Base-by-base conservation (phyloP, 202 grass and related monocot genomes). In the Cymbopogon flexuosus region DNA sequence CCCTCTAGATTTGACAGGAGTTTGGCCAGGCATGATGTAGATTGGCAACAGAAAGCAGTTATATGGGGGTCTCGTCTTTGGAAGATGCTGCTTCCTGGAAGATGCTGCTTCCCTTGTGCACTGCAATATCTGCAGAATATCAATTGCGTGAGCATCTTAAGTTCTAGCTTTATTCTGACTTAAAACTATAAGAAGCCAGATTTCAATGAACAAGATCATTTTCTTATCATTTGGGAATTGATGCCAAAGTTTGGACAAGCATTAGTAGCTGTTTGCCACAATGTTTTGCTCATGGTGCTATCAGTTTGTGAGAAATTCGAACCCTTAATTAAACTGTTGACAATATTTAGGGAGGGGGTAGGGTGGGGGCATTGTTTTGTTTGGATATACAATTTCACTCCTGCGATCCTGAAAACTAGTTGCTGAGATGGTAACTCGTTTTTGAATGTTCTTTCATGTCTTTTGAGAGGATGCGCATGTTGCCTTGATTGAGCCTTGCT, bases 71-170 rank as follows among this genome's bases (percentile, higher is more conserved):
- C n/a, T 39, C 59, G 67, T 15, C 56, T 83, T 68, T n/a, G n/a
- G n/a, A n/a, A n/a, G n/a, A n/a, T 14, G 69, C 52, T 18, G 1
- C 30, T 31, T 31, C 30, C 74, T n/a, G 31, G 10, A 57, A 90
- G 88, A 86, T 90, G 75, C 88, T 57, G 40, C 88, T 74, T 19
- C 33, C 5, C 34, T 31, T 11, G 36, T 49, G 15, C 51, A 2
- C 49, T 45, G 10, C 15, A 66, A 62, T 62, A 45, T 85, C 24
- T 11, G 4, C 5, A 0, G 79, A 82, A 82, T 78, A 72, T 78
- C 62, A 73, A 82, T 83, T 62, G 39, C 30, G 29, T 83, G 23
- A 42, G 79, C 78, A 76, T 67, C 76, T 84, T 79, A 30, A 15
- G 7, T 21, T n/a, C 2, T 10, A 8, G 36, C 24, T 76, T 59